Evolutionary conservation across 257 asterid species (phyloP), one percentile per base, ranked within the genome.

Genomic region (Gardenia jasminoides): DNA sequence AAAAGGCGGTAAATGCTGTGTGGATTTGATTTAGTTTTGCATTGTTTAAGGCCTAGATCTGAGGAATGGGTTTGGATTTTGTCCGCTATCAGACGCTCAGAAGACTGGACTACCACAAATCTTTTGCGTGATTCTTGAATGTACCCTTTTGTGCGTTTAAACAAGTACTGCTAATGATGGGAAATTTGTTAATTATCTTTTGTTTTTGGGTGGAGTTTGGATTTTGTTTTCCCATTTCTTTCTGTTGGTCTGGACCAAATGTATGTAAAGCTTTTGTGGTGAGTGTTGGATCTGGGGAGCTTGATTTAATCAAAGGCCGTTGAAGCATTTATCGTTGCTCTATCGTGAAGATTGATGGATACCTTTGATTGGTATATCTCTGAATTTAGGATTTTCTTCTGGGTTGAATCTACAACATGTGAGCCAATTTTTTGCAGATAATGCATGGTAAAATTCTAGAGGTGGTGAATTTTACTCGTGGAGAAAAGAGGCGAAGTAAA

Each of bases 41-140:
- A 24, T n/a, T 28, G 20, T 61, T n/a, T 36, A n/a, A 13, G 8
- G 68, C 17, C 17, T 80, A 70, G 79, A 80, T 80, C 83, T 43
- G 76, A 28, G 70, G 36, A 56, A 15, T 50, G 10, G 65, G 54
- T 33, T 67, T 31, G 26, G 48, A 47, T 58, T 68, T 80, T 1
- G 28, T 75, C 39, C 8, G 3, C 46, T 6, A 56, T 13, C n/a
- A 24, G 16, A 43, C 59, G 41, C 68, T 7, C n/a, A 46, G 30
- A 31, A 58, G 69, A 16, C 16, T 3, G 33, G 46, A 76, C 39
- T 16, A 48, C 16, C 43, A 50, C 31, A 8, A n/a, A 12, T 58
- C 41, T 36, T 36, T 26, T 26, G 26, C 44, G 48, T 56, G 64
- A 36, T 1, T 39, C 15, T n/a, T 47, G 2, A 22, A 0, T 76